Percentiles rank a stretch among this genome's conserved stretches.
Evolutionary conservation across 2,329 filamentous ascomycete species (phyloP).

Genomic region (Sporothrix globosa): DNA sequence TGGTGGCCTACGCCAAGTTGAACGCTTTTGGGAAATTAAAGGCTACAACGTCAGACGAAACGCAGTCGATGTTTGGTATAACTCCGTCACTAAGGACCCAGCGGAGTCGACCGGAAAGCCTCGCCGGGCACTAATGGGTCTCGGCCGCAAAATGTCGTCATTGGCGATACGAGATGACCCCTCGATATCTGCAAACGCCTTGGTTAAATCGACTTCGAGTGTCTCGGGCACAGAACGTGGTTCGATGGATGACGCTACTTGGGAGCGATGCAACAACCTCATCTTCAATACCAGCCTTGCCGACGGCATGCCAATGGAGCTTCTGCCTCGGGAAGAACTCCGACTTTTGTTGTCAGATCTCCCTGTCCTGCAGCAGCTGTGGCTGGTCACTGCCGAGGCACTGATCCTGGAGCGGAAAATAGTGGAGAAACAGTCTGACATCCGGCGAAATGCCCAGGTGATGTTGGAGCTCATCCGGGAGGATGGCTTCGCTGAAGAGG

Average conservation of each 20-base stretch:
- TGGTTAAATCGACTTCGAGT: background rate
- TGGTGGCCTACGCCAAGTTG: constrained; percentile 65
- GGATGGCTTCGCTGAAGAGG: constrained; percentile 61
- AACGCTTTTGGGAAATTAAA: constrained; percentile 67
- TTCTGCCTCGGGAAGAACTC: constrained; percentile 55
- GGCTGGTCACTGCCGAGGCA: constrained; percentile 65
- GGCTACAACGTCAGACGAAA: constrained; percentile 64
- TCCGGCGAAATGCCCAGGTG: constrained; percentile 65
- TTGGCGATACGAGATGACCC: constrained; percentile 43
- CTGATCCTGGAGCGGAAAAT: constrained; percentile 63
- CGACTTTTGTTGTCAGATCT: constrained; percentile 58
- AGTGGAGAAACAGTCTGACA: constrained; percentile 61
- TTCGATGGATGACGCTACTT: constrained; percentile 35
- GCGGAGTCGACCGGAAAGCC: constrained; percentile 52
- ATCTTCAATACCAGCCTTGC: constrained; percentile 64
- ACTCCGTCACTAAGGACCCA: constrained; percentile 52
- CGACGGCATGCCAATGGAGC: constrained; percentile 65
- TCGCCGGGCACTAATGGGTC: constrained; percentile 55
- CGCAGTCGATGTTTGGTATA: constrained; percentile 64
- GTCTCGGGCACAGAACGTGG: constrained; percentile 29
- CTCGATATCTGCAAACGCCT: background rate
- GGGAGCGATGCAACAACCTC: constrained; percentile 44
- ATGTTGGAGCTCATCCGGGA: constrained; percentile 67
- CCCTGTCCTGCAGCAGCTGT: constrained; percentile 62
- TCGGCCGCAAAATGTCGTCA: constrained; percentile 63